Evolutionary conservation across 768 basidiomycete species (phyloP).

Genomic region (Paxillus ammoniavirescens): DNA sequence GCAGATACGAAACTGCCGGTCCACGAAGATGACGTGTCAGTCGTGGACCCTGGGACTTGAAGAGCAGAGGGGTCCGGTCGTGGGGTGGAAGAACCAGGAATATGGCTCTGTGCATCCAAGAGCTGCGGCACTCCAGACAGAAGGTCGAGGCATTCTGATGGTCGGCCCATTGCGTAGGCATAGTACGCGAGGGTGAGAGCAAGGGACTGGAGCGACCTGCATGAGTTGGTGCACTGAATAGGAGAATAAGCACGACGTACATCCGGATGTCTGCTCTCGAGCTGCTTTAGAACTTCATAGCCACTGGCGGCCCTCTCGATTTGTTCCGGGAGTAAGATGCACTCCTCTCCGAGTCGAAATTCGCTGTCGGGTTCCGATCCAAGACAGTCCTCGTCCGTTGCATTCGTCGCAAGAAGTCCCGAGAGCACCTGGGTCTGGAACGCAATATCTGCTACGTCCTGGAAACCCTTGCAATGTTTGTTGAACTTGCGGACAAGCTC

Average conservation of each 20-base stretch:
- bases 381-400: constrained; percentile 56
- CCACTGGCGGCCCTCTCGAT: constrained; percentile 55
- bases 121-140: constrained; percentile 56
- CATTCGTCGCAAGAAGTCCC: constrained; percentile 49
- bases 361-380: constrained; percentile 38
- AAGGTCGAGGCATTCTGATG: constrained; percentile 59
- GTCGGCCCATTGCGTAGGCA: constrained; percentile 71
- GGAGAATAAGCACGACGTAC: constrained; percentile 41
- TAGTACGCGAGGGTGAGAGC: constrained; percentile 74
- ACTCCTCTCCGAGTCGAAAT: constrained; percentile 50
- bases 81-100: constrained; percentile 43
- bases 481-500: constrained; percentile 84
- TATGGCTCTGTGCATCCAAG: constrained; percentile 51
- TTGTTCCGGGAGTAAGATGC: constrained; percentile 51
- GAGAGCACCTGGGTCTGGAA: constrained; percentile 65
- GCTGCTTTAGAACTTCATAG: constrained; percentile 52
- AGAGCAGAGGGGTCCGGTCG: constrained; percentile 40
- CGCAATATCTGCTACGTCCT: constrained; percentile 63
- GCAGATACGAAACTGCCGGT: constrained; percentile 49
- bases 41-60: constrained; percentile 34
- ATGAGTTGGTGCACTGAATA: constrained; percentile 2
- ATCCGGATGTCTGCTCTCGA: constrained; percentile 52
- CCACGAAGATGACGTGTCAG: constrained; percentile 45
- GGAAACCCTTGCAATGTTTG: constrained; percentile 70
- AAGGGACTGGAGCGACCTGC: constrained; percentile 48